phyloP scores from a whole-genome alignment of 306 rosid species.

The Datisca glomerata region DNA sequence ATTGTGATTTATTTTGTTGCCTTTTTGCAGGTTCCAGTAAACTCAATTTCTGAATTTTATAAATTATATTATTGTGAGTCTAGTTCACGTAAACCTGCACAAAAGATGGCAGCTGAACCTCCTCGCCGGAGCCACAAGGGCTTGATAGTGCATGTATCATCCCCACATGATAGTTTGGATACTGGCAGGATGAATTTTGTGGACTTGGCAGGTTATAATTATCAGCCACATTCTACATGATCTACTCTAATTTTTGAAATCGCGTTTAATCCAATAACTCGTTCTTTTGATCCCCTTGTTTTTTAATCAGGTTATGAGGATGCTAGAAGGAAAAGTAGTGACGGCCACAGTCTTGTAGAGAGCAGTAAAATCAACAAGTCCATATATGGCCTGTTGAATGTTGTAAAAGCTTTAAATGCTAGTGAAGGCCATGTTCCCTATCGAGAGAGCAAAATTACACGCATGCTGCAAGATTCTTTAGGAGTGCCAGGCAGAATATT shows the following conservation, averaged over 20 bases:
- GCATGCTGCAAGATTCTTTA: slow-evolving; percentile 71
- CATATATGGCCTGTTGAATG: slow-evolving; percentile 57
- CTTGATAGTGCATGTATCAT: slow-evolving; percentile 42
- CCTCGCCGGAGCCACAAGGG: slow-evolving; percentile 57
- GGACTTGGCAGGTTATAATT: slow-evolving; percentile 66
- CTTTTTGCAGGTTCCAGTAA: slow-evolving; percentile 42
- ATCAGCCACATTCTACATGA: neutral
- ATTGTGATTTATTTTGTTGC: slow-evolving; percentile 2
- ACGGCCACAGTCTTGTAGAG: slow-evolving; percentile 32
- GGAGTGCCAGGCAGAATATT: slow-evolving; percentile 47
- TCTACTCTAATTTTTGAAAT: neutral
- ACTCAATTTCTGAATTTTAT: slow-evolving; percentile 48
- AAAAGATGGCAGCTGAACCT: slow-evolving; percentile 35
- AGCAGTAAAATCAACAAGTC: slow-evolving; percentile 54
- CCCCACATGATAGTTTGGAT: slow-evolving; percentile 17
- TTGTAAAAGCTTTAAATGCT: slow-evolving; percentile 45
- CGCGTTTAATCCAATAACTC: neutral
- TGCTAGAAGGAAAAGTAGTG: slow-evolving; percentile 44
- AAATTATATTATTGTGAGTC: slow-evolving; percentile 31
- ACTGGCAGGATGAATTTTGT: slow-evolving; percentile 67
- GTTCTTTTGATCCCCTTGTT: neutral
- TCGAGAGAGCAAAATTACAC: slow-evolving; percentile 88
- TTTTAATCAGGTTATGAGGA: slow-evolving; percentile 67
- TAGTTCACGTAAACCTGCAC: slow-evolving; percentile 31
- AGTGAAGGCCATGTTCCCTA: slow-evolving; percentile 57